Base-by-base conservation (phyloP, 2,329 filamentous ascomycete genomes). In the Aspergillus sojae region DNA sequence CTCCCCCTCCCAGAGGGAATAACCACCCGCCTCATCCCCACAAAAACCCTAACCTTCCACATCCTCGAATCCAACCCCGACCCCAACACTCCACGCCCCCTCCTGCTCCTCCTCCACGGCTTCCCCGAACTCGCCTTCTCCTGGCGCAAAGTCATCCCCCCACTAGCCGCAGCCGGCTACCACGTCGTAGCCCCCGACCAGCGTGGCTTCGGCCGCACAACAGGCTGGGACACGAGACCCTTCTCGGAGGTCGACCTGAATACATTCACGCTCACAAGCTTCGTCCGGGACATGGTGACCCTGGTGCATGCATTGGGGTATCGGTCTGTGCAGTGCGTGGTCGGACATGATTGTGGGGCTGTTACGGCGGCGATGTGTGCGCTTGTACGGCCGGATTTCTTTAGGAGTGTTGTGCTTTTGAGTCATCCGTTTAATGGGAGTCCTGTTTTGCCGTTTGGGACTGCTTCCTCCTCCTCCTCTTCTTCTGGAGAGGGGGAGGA, bases 101-200 rank as follows among this genome's bases (percentile, higher is more conserved):
- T 91, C 12, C 77, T 91, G 10, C 73, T 91, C 7, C 84, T 89
- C 56, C 83, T 86, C 55, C 89, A 90, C 74, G 89, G 89, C 43
- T 91, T 86, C 66, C 89, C 89, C 1, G 89, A 91, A 71, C 80
- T 91, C 2, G 87, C 89, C 32, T 91, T 85, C 73, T 90, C 88
- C 54, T 91, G 89, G 88, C 85, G 89, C 58, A 86, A 88, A 61
- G 77, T 90, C 41, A 82, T 91, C 69, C 82, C 84, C 7, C 72
- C 78, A 0, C 79, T 92, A n/a, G 86, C 88, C 5, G 75, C 77
- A 0, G 80, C 83, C 6, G 88, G 88, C 32, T 91, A 87, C 75
- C 84, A 88, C 71, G 88, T 88, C 59, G 85, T 91, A 2, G 88
- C 89, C 1, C 86, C 86, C 41, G 89, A 92, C 69, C 88, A 89